Evolutionary conservation across 2,329 filamentous ascomycete genomes (phyloP).

Genomic region (Malbranchea zuffiana): DNA sequence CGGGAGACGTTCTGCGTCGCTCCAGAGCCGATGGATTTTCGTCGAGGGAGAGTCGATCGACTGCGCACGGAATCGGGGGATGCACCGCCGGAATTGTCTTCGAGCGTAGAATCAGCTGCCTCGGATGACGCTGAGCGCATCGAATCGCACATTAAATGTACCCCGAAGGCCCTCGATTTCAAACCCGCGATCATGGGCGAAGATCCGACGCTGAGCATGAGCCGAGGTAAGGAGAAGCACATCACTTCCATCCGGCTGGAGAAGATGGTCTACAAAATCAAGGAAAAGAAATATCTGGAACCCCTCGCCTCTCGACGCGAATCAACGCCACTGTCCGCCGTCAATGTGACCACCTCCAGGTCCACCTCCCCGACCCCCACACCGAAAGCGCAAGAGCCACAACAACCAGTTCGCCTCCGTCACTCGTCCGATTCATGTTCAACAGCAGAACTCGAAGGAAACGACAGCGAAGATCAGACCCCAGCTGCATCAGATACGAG

Average conservation of each 20-base stretch:
- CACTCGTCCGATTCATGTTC: constrained; percentile 51
- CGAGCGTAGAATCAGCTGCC: constrained; percentile 62
- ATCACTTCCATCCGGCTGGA: constrained; percentile 88
- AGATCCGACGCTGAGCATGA: constrained; percentile 49
- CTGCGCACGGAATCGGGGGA: constrained; percentile 39
- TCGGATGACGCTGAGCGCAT: constrained; percentile 49
- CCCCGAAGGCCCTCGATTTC: constrained; percentile 59
- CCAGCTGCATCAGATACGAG: constrained; percentile 49
- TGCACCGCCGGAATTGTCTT: constrained; percentile 63
- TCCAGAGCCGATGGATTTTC: constrained; percentile 27
- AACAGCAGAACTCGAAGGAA: constrained; percentile 40
- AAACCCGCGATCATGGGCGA: constrained; percentile 41
- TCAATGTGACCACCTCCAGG: constrained; percentile 35
- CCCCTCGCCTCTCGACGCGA: constrained; percentile 28
- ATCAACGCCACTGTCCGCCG: constrained; percentile 19
- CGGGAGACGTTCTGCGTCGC: constrained; percentile 83
- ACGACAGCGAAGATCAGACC: constrained; percentile 35
- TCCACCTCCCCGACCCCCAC: constrained; percentile 33
- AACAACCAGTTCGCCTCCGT: constrained; percentile 26
- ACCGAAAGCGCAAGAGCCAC: constrained; percentile 20
- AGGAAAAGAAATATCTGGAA: constrained; percentile 63
- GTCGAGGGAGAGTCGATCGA: constrained; percentile 7
- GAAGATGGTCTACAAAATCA: constrained; percentile 87
- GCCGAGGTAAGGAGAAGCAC: constrained; percentile 67
- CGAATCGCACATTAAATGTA: constrained; percentile 47